A percentile compares a stretch with the other conserved stretches of the same genome.
phyloP scores from a whole-genome alignment of 345 rosid species.

The Brassica juncea region DNA sequence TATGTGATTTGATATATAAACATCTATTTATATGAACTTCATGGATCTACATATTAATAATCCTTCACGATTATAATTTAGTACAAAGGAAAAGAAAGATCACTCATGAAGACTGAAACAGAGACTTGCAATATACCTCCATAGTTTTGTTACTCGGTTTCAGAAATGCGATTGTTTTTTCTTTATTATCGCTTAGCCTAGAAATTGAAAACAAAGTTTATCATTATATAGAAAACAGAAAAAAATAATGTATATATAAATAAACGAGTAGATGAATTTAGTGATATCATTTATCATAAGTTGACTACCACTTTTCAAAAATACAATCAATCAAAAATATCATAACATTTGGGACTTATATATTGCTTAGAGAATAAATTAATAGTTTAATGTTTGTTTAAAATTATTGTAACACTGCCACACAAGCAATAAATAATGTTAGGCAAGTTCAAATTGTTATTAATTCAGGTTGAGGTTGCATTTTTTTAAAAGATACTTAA shows the following conservation, averaged over 20 bases:
- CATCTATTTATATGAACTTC: neutral
- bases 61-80: neutral
- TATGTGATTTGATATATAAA: neutral
- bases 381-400: no score
- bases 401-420: no score
- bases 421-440: no score
- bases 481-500: neutral
- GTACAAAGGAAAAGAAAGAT: neutral
- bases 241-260: neutral
- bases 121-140: slow-evolving; percentile 10
- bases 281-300: neutral
- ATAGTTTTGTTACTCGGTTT: neutral
- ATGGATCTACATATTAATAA: neutral
- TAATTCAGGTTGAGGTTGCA: neutral
- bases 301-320: neutral
- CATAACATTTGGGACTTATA: neutral
- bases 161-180: neutral
- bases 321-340: neutral
- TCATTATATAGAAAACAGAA: neutral
- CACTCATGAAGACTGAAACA: slow-evolving; percentile 18
- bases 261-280: neutral
- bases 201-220: neutral
- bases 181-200: neutral
- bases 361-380: neutral
- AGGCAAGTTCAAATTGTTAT: no score